These are phyloP conservation scores for Kuraishia hungarica DNA, from an alignment of 805 yeast genomes.

Conservation along the genomic window DNA sequence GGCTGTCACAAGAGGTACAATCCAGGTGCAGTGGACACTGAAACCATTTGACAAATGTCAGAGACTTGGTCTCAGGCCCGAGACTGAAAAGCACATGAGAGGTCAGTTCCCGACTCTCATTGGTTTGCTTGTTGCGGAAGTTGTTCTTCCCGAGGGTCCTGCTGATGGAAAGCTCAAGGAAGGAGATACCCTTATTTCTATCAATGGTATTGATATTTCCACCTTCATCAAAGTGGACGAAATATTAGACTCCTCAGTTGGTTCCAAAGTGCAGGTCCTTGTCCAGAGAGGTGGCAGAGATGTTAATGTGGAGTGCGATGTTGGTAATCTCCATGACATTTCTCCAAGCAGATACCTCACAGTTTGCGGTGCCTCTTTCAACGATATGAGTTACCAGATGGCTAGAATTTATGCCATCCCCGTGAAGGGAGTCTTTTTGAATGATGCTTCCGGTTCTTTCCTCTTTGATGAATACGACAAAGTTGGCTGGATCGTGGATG, in stretches of 20 bases:
- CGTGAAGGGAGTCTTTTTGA: constrained; percentile 74
- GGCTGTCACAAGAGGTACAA: constrained; percentile 80
- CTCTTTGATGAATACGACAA: constrained; percentile 47
- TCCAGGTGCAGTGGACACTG: constrained; percentile 82
- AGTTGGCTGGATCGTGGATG: constrained; percentile 75
- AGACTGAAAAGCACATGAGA: constrained; percentile 65
- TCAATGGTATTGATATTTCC: constrained; percentile 56
- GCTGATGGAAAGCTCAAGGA: constrained; percentile 66
- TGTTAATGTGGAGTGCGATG: constrained; percentile 37
- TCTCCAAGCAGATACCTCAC: constrained; percentile 78
- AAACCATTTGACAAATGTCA: constrained; percentile 89
- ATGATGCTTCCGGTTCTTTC: constrained; percentile 74
- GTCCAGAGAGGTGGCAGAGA: constrained; percentile 72
- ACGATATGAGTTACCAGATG: constrained; percentile 79
- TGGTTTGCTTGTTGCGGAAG: constrained; percentile 77
- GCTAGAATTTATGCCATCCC: constrained; percentile 82
- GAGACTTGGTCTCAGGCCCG: constrained; percentile 72
- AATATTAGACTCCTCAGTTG: constrained; percentile 66
- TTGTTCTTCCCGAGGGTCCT: constrained; percentile 80
- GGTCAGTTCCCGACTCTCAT: constrained; percentile 60
- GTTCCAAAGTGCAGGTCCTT: constrained; percentile 41
- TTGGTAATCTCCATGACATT: constrained; percentile 72
- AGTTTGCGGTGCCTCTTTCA: constrained; percentile 82
- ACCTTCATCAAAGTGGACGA: constrained; percentile 79
- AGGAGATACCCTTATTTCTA: constrained; percentile 76